phyloP scores from a whole-genome alignment of 495 filamentous ascomycete genomes.

The Penicillium simplicissimum region DNA sequence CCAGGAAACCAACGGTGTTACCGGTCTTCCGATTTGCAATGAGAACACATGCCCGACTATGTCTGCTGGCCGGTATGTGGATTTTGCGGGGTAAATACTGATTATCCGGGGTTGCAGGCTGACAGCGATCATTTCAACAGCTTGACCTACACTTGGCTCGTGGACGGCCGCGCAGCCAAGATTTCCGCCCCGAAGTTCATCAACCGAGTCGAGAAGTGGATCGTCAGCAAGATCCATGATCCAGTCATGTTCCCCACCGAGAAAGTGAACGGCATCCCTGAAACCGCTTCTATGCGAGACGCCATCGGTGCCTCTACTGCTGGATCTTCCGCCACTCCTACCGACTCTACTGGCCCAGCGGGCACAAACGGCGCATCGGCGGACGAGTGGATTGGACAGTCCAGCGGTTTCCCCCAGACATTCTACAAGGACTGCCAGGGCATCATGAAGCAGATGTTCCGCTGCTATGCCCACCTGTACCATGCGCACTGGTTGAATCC shows the following conservation, averaged over 20 bases:
- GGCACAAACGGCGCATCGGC: constrained; percentile 29
- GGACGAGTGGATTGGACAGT: constrained; percentile 79
- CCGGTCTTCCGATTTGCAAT: constrained; percentile 76
- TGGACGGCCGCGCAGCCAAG: constrained; percentile 55
- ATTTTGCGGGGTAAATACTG: constrained; percentile 9
- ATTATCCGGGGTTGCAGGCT: constrained; percentile 14
- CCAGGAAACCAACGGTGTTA: constrained; percentile 72
- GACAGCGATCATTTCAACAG: constrained; percentile 41
- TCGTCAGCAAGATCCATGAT: constrained; percentile 87
- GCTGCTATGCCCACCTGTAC: constrained; percentile 90
- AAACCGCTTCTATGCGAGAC: constrained; percentile 61
- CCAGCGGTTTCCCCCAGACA: constrained; percentile 81
- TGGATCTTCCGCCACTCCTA: constrained; percentile 41
- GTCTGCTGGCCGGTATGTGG: constrained; percentile 83
- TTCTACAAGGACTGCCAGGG: constrained; percentile 85
- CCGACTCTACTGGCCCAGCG: constrained; percentile 44
- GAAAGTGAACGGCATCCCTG: constrained; percentile 53
- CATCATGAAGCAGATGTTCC: constrained; percentile 96
- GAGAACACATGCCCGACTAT: constrained; percentile 80
- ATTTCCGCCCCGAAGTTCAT: constrained; percentile 85
- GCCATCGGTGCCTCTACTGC: constrained; percentile 56
- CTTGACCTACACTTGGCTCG: constrained; percentile 87
- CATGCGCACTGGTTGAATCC: constrained; percentile 80
- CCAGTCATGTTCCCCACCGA: constrained; percentile 83
- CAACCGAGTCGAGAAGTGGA: constrained; percentile 90